These are phyloP conservation scores for Trichoderma brevicompactum DNA, from an alignment of 2,329 filamentous ascomycete species.

Conservation along the genomic window DNA sequence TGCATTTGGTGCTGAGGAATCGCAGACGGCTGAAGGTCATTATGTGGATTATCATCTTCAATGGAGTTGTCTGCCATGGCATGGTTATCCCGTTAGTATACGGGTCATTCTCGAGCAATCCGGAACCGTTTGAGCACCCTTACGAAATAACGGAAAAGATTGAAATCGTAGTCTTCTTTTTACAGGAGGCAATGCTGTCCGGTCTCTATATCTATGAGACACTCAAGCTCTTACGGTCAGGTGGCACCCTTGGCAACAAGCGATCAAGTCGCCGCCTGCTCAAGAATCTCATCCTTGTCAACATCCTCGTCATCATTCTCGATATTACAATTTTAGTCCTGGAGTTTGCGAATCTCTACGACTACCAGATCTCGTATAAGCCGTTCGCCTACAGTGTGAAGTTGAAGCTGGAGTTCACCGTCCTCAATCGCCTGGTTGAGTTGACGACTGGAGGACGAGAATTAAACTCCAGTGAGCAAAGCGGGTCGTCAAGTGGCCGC, in stretches of 20 bases:
- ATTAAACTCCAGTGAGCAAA: background rate
- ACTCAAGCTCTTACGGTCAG: constrained; percentile 50
- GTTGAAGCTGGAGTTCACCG: constrained; percentile 42
- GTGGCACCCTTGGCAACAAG: constrained; percentile 37
- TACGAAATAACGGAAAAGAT: constrained; percentile 56
- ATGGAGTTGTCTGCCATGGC: constrained; percentile 57
- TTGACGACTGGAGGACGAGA: constrained; percentile 29
- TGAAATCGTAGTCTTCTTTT: constrained; percentile 57
- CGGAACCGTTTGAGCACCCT: constrained; percentile 28
- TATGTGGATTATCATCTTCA: constrained; percentile 60
- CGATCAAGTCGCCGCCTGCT: constrained; percentile 30
- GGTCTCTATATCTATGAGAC: constrained; percentile 58
- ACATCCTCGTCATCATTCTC: constrained; percentile 47
- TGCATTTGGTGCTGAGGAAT: constrained; percentile 62
- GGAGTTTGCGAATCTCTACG: constrained; percentile 38
- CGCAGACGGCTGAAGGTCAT: constrained; percentile 52
- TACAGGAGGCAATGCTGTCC: constrained; percentile 59
- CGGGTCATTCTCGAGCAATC: constrained; percentile 47
- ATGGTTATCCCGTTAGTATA: constrained; percentile 61
- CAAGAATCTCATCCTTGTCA: constrained; percentile 48
- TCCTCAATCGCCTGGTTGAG: constrained; percentile 41
- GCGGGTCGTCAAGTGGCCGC: background rate
- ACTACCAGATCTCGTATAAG: constrained; percentile 41
- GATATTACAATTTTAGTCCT: constrained; percentile 44
- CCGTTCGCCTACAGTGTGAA: constrained; percentile 41